A percentile compares a stretch with the other conserved stretches of the same genome.
Conservation (phyloP, 257 asterid species). For the Linderniella brevidens region DNA sequence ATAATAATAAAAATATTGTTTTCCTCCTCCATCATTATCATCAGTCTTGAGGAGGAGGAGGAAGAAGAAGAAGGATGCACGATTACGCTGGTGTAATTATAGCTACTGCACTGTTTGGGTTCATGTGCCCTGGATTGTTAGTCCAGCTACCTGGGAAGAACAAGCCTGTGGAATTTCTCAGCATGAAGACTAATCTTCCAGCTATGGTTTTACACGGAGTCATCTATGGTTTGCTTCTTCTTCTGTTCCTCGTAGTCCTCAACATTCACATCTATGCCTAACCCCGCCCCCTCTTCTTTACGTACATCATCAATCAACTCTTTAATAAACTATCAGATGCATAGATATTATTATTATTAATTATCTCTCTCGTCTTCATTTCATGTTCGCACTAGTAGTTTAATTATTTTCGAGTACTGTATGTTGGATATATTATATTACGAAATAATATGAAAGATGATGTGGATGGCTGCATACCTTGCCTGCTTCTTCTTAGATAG, state of each 20-base stretch:
- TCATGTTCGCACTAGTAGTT: too few species aligned
- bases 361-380: too few species aligned
- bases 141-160: conserved; percentile 80
- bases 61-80: conserved; percentile 22
- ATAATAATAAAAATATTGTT: too few species aligned
- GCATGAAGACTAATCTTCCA: conserved; percentile 57
- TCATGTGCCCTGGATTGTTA: conserved; percentile 53
- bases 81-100: conserved; percentile 61
- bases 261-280: conserved; percentile 55
- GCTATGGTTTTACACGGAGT: conserved; percentile 54
- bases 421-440: too few species aligned
- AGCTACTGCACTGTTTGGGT: conserved; percentile 52
- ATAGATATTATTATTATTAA: too few species aligned
- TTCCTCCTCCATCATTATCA: too few species aligned
- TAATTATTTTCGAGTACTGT: too few species aligned
- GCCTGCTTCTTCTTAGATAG: too few species aligned
- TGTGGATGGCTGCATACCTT: too few species aligned
- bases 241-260: conserved; percentile 55
- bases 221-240: conserved; percentile 63
- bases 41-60: not conserved
- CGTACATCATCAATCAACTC: too few species aligned
- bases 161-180: conserved; percentile 47
- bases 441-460: too few species aligned
- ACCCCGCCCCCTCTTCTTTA: conserved; percentile 2
- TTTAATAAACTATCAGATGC: too few species aligned